Evolutionary conservation across 371 early-diverging fungal species (phyloP), one percentile per base, ranked within the genome.

Genomic region (Blakeslea trispora): DNA sequence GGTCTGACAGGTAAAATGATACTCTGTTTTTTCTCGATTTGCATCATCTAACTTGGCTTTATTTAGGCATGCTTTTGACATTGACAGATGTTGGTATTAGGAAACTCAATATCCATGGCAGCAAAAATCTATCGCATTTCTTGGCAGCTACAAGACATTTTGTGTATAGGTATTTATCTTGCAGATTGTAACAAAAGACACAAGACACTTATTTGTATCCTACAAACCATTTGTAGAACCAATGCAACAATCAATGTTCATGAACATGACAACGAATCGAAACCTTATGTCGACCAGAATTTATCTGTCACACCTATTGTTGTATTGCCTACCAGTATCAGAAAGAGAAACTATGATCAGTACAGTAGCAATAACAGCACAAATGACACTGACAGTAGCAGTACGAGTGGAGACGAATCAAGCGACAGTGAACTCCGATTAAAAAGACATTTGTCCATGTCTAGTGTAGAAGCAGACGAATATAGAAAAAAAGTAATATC

Each of bases 41-140:
- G n/a, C n/a, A n/a, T n/a, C n/a, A n/a, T n/a, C n/a, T n/a, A n/a
- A n/a, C n/a, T n/a, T n/a, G n/a, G n/a, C n/a, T n/a, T n/a, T n/a
- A n/a, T n/a, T n/a, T 66, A 86, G 92, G 97, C 23, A 88, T 94
- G 90, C 69, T 98, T 10, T 75, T 97, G 59, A 96, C 96, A 3
- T 66, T 94, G 59, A 86, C 94, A 0, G 94, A 93, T 65, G 81
- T 82, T 0, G 95, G 94, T 15, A 58, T 74, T 19, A 65, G 67
- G 15, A 72, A 79, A 44, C 53, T 92, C 34, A 74, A 69, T 18
- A 18, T 94, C n/a, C 70, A 85, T 48, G 92, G 93, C 14, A 87
- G 87, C 3, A 84, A 77, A 45, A 94, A 94, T 58, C 54, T 94
- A 57, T 83, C 91, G 0, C 94, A 96, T 62, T 81, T 86, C 37